Percentiles rank a stretch among this genome's conserved stretches.
Conservation (phyloP, 345 rosid species). For the Viola odorata region DNA sequence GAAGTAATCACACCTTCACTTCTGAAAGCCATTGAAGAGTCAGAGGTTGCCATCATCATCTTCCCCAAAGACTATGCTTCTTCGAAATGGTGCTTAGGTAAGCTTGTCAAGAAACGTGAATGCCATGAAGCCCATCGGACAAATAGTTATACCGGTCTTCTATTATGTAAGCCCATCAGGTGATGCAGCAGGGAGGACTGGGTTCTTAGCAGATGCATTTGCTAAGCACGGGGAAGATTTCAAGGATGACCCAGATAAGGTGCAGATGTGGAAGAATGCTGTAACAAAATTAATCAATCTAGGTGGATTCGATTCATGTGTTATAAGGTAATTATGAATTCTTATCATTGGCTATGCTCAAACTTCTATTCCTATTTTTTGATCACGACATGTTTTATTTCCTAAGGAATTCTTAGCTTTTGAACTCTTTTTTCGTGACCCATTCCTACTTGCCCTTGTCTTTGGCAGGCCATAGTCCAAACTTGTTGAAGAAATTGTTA, state of each 20-base stretch:
- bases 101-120: slow-evolving; percentile 2
- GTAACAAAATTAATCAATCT: slow-evolving; percentile 3
- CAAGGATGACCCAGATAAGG: background rate
- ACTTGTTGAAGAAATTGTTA: slow-evolving; percentile 5
- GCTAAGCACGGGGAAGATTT: background rate
- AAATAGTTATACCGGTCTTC: slow-evolving; percentile 5
- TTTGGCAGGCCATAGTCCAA: slow-evolving; percentile 15
- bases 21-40: no score
- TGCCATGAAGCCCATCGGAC: background rate
- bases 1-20: slow-evolving; percentile 1
- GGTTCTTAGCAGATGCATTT: background rate
- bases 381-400: background rate
- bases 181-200: slow-evolving; percentile 2
- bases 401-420: background rate
- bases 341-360: background rate
- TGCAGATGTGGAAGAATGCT: slow-evolving; percentile 12
- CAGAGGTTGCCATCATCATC: background rate
- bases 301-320: slow-evolving; percentile 8
- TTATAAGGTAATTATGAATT: slow-evolving; percentile 2
- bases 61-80: slow-evolving; percentile 6
- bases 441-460: background rate
- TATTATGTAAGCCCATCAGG: slow-evolving; percentile 5
- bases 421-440: background rate
- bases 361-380: no score
- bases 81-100: slow-evolving; percentile 12